Percentiles rank a stretch among this genome's conserved stretches.
phyloP scores from a whole-genome alignment of 345 rosid genomes.

The Lagerstroemia speciosa region DNA sequence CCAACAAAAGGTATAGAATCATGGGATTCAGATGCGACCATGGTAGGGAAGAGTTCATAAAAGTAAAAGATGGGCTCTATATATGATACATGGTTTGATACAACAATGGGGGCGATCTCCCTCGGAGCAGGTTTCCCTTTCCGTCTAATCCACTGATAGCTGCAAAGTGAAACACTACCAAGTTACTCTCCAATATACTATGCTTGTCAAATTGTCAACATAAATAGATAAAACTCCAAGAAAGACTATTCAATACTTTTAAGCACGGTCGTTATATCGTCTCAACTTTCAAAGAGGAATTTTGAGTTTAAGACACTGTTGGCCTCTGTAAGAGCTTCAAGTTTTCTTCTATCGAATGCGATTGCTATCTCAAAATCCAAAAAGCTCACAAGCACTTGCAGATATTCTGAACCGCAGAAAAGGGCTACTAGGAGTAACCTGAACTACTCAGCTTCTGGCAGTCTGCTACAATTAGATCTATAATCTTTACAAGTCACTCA shows the following conservation, averaged over 20 bases:
- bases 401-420: neutral
- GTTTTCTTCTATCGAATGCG: neutral
- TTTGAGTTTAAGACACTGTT: neutral
- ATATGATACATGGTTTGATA: conserved; percentile 87
- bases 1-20: conserved; percentile 91
- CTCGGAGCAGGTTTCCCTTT: conserved; percentile 90
- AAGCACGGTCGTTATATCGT: neutral
- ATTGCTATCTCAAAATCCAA: neutral
- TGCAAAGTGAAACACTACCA: conserved; percentile 16
- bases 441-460: neutral
- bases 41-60: conserved; percentile 84
- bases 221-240: neutral
- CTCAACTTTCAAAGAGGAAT: neutral
- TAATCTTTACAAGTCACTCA: neutral
- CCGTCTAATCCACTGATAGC: conserved; percentile 90
- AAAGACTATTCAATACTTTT: neutral
- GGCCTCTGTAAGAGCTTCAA: neutral
- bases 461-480: neutral
- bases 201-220: neutral
- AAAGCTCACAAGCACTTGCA: neutral
- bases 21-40: conserved; percentile 89
- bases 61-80: conserved; percentile 92
- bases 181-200: neutral
- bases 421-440: neutral
- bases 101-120: conserved; percentile 81